A percentile compares a stretch with the other conserved stretches of the same genome.
phyloP scores from a whole-genome alignment of 2,329 filamentous ascomycete species.

The Ascochyta pisi region DNA sequence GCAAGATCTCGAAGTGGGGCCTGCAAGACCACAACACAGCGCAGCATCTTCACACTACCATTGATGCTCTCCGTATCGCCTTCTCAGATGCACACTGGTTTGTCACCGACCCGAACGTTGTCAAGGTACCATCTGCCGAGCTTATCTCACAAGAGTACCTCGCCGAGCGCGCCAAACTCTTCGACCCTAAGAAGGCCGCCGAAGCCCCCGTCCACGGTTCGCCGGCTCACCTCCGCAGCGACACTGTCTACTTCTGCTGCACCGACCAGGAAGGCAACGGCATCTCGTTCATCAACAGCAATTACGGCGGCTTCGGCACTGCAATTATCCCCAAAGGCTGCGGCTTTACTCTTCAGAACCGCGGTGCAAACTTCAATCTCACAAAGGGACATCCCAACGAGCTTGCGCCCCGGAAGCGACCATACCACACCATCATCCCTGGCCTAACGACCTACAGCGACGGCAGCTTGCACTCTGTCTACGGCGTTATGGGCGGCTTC shows the following conservation, averaged over 20 bases:
- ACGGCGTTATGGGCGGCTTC: conserved; percentile 97
- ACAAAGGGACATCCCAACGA: conserved; percentile 76
- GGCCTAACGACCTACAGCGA: conserved; percentile 85
- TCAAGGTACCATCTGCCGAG: conserved; percentile 71
- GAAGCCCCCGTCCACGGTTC: conserved; percentile 70
- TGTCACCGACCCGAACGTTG: conserved; percentile 80
- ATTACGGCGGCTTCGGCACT: conserved; percentile 89
- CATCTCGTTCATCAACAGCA: conserved; percentile 96
- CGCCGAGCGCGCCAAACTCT: conserved; percentile 70
- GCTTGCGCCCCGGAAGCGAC: conserved; percentile 81
- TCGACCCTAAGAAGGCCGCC: conserved; percentile 61
- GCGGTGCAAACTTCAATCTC: conserved; percentile 85
- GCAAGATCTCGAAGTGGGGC: conserved; percentile 75
- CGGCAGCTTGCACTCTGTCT: conserved; percentile 79
- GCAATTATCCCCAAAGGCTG: conserved; percentile 83
- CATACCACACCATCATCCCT: conserved; percentile 98
- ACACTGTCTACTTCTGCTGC: conserved; percentile 93
- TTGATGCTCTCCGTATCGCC: conserved; percentile 86
- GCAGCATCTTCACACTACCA: conserved; percentile 77
- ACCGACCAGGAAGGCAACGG: conserved; percentile 85
- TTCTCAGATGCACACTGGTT: conserved; percentile 93
- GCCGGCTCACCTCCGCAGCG: conserved; percentile 80
- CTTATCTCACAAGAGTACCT: conserved; percentile 79
- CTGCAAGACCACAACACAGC: conserved; percentile 80
- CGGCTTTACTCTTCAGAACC: conserved; percentile 94